Evolutionary conservation across 768 basidiomycete species (phyloP).

Genomic region (Ramaria sp.): DNA sequence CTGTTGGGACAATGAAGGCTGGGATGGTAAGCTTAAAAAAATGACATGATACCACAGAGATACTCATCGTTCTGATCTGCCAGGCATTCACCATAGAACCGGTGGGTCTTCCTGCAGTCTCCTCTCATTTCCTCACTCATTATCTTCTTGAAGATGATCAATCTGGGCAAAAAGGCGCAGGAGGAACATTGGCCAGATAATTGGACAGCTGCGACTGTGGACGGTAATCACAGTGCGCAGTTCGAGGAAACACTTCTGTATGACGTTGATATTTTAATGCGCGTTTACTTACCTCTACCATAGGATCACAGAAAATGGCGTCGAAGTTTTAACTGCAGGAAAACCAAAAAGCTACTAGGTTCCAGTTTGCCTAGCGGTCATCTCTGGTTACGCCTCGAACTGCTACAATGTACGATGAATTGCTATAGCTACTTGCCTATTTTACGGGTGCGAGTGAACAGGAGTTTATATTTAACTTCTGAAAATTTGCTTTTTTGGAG

Average conservation of each 20-base stretch:
- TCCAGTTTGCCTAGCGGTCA: too few relatives aligned
- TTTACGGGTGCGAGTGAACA: too few relatives aligned
- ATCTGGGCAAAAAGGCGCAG: conserved; percentile 68
- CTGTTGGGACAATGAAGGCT: conserved; percentile 84
- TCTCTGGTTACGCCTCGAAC: background rate
- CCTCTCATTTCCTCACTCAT: background rate
- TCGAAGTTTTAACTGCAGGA: conserved; percentile 71
- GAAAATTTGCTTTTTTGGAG: too few relatives aligned
- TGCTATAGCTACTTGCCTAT: too few relatives aligned
- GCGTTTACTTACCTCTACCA: background rate
- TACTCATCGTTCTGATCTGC: background rate
- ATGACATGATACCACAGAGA: background rate
- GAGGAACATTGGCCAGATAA: conserved; percentile 86
- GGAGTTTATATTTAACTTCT: too few relatives aligned
- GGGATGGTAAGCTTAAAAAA: conserved; percentile 59
- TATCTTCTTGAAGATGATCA: conserved; percentile 66
- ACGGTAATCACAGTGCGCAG: conserved; percentile 88
- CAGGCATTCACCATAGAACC: conserved; percentile 67
- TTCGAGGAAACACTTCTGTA: conserved; percentile 96
- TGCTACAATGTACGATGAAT: too few relatives aligned
- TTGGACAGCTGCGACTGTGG: conserved; percentile 91
- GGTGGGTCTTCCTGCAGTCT: conserved; percentile 26
- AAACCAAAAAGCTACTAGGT: background rate
- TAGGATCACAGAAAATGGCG: conserved; percentile 87
- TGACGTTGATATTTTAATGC: conserved; percentile 22